Evolutionary conservation across 345 rosid genomes (phyloP), one percentile per base, ranked within the genome.

Genomic region (Isatis tinctoria): DNA sequence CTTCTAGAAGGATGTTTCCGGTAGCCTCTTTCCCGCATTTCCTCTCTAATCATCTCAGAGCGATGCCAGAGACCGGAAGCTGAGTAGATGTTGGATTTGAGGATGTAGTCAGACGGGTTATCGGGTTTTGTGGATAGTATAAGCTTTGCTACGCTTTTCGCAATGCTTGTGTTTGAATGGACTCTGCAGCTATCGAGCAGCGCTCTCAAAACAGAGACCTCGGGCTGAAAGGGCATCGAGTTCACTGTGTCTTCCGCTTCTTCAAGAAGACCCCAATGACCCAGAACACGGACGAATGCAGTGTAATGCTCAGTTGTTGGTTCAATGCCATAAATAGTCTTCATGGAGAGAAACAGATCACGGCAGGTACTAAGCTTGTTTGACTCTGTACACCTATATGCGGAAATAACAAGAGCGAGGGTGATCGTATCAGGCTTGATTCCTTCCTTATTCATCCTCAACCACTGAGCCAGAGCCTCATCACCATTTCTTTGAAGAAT

Each of bases 21-120:
- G 57, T 89, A 45, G 17, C 96, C 85, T 64, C 70, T 84, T 66
- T 80, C 76, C 20, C 84, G 81, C 96, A 94, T 91, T 58, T 82
- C 79, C 40, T 85, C 86, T 81, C 96, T 81, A 27, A 87, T 75
- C 52, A 58, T 79, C 73, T 91, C 97, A 26, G 98, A 78, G 52
- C 85, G 84, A 70, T 85, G 90, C 94, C 94, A 88, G 59, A 92
- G 80, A 52, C 98, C 97, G 6, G 95, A 88, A 45, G 97, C 88
- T n/a, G 96, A 86, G 79, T 91, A 91, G 52, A 91, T 81, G 78
- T 94, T 94, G 70, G 96, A 84, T 2, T 87, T 74, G 35, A 94
- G 93, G 24, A 85, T 80, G 71, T 78, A 89, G 0, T 90, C 87
- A n/a, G 93, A 85, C 7, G 97, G 87, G 69, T 72, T 91, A 6